Percentiles rank a stretch among this genome's conserved stretches.
Evolutionary conservation across 495 filamentous ascomycete genomes (phyloP).

Genomic region (Entonaema liquescens): DNA sequence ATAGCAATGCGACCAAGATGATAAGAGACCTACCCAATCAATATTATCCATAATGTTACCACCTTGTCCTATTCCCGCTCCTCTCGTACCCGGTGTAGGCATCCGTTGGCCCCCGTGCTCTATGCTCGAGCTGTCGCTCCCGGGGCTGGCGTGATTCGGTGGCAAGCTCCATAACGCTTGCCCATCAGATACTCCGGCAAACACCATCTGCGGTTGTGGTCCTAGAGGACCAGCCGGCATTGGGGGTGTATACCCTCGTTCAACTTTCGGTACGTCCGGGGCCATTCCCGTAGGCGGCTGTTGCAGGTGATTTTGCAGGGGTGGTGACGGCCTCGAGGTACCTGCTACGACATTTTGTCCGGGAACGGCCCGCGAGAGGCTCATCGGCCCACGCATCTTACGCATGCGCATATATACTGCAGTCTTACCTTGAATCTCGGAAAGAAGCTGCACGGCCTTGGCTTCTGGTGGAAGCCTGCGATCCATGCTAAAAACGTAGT

Average conservation of each 20-base stretch:
- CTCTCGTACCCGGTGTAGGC: constrained; percentile 11
- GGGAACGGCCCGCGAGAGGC: constrained; percentile 47
- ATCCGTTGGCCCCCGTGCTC: constrained; percentile 20
- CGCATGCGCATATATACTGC: constrained; percentile 53
- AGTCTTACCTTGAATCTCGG: constrained; percentile 53
- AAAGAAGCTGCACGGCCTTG: constrained; percentile 52
- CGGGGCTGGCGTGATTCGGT: constrained; percentile 49
- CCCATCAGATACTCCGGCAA: constrained; percentile 56
- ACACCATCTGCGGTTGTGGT: constrained; percentile 50
- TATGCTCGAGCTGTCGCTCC: constrained; percentile 45
- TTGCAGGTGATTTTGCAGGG: constrained; percentile 5
- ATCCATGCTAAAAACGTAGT: constrained; percentile 74
- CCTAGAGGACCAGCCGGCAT: constrained; percentile 23
- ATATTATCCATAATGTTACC: constrained; percentile 47
- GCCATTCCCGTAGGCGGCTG: constrained; percentile 10
- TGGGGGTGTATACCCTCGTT: constrained; percentile 33
- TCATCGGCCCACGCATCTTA: constrained; percentile 56
- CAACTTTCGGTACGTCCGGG: constrained; percentile 18
- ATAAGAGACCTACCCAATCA: constrained; percentile 47
- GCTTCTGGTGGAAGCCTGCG: constrained; percentile 52
- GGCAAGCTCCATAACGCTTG: constrained; percentile 56
- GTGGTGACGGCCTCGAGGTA: constrained; percentile 33
- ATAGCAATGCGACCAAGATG: neutral
- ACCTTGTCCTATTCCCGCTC: constrained; percentile 6
- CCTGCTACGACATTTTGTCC: constrained; percentile 52